phyloP scores from a whole-genome alignment of 164 flowering plant species.

The Nelumbo lutea region DNA sequence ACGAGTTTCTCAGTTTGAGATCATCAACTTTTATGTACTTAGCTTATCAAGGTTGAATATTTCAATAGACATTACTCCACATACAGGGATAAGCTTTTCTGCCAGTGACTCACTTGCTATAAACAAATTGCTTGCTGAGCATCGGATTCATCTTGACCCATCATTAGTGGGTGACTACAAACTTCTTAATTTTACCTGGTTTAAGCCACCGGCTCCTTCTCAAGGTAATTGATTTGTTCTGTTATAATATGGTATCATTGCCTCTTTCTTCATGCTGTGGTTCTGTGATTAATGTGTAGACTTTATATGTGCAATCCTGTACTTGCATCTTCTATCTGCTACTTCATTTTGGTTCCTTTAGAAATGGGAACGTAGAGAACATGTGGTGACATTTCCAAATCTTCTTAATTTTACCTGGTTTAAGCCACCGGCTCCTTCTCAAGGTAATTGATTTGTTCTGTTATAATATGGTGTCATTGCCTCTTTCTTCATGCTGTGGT shows the following conservation, averaged over 20 bases:
- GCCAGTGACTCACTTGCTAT: conserved; percentile 48
- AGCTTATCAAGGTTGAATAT: conserved; percentile 64
- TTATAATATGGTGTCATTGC: background rate
- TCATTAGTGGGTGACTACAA: conserved; percentile 69
- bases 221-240: conserved; percentile 48
- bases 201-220: conserved; percentile 54
- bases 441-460: conserved; percentile 40
- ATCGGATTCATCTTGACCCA: conserved; percentile 61
- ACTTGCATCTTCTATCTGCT: no score
- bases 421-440: conserved; percentile 55
- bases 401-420: conserved; percentile 91
- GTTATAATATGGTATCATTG: background rate
- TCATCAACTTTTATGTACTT: conserved; percentile 71
- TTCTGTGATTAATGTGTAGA: no score
- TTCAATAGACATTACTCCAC: conserved; percentile 87
- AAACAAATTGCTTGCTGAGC: conserved; percentile 63
- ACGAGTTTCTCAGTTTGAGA: conserved; percentile 64
- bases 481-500: no score
- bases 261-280: no score
- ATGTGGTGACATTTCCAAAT: no score
- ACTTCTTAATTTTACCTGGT: conserved; percentile 89
- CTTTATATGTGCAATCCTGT: no score
- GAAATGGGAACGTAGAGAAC: no score
- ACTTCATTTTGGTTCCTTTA: no score
- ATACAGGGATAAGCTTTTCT: conserved; percentile 73